Conservation (phyloP, 1,139 yeast species). For the Scheffersomyces quercinus region DNA sequence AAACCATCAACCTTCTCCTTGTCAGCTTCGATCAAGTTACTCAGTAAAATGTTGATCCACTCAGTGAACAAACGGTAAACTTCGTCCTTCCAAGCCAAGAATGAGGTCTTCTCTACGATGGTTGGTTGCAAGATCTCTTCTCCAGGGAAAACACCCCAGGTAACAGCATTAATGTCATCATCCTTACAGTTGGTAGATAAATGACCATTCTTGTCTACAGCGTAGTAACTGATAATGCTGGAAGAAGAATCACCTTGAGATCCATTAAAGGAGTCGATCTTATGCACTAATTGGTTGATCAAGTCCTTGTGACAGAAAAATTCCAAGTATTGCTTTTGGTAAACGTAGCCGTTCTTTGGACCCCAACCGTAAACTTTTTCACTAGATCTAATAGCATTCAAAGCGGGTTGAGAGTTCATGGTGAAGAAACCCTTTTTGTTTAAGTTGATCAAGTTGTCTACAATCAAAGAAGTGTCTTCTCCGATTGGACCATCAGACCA, state of each 20-base stretch:
- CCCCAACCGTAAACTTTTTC: constrained; percentile 93
- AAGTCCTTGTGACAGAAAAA: constrained; percentile 67
- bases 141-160: constrained; percentile 97
- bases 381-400: constrained; percentile 73
- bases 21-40: constrained; percentile 37
- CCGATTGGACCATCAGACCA: constrained; percentile 95
- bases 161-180: constrained; percentile 88
- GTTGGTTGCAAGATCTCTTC: constrained; percentile 91
- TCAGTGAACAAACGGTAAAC: constrained; percentile 80
- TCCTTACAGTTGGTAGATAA: constrained; percentile 66
- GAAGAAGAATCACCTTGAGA: constrained; percentile 41
- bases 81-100: constrained; percentile 96
- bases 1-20: constrained; percentile 27
- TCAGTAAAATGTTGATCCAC: constrained; percentile 64
- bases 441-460: constrained; percentile 57
- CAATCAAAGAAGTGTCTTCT: constrained; percentile 69
- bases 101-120: constrained; percentile 85
- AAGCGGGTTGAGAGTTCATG: constrained; percentile 92
- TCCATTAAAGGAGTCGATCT: constrained; percentile 37
- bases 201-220: constrained; percentile 65
- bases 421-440: constrained; percentile 74
- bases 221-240: constrained; percentile 68
- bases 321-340: constrained; percentile 92
- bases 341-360: constrained; percentile 88
- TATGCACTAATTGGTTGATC: constrained; percentile 38